Conservation (phyloP, 225 moss, liverwort and hornwort species). For the Pleurozium schreberi region DNA sequence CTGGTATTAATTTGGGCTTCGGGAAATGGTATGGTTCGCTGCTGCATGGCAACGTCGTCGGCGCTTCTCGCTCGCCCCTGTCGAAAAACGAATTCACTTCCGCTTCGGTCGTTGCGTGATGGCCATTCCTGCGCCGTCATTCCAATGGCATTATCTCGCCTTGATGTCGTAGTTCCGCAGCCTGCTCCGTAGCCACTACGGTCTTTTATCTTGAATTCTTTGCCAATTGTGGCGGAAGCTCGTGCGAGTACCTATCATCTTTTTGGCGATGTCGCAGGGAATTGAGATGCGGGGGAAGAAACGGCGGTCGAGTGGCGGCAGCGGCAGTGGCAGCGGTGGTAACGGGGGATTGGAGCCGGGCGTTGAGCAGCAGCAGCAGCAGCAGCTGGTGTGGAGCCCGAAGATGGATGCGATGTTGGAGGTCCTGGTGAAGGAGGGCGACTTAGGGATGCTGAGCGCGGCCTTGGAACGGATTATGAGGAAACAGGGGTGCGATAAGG, state of each 20-base stretch:
- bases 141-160: neutral
- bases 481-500: slow-evolving; percentile 13
- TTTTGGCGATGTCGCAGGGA: slow-evolving; percentile 9
- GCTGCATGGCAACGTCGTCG: neutral
- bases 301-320: slow-evolving; percentile 13
- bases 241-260: neutral
- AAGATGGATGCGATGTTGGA: slow-evolving; percentile 41
- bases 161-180: neutral
- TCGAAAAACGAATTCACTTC: neutral
- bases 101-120: neutral
- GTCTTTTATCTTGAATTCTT: neutral
- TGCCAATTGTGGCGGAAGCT: neutral
- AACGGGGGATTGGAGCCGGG: neutral
- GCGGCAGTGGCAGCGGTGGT: neutral
- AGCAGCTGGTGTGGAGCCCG: slow-evolving; percentile 9
- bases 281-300: slow-evolving; percentile 26
- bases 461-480: slow-evolving; percentile 33
- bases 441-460: slow-evolving; percentile 15
- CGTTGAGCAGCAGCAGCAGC: neutral
- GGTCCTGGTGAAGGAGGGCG: slow-evolving; percentile 22
- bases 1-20: neutral
- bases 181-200: neutral
- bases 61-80: neutral
- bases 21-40: neutral
- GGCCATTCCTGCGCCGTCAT: neutral